These are phyloP conservation scores for Echinochloa phyllopogon DNA, from an alignment of 176 grass and related monocot genomes.

Conservation along the genomic window DNA sequence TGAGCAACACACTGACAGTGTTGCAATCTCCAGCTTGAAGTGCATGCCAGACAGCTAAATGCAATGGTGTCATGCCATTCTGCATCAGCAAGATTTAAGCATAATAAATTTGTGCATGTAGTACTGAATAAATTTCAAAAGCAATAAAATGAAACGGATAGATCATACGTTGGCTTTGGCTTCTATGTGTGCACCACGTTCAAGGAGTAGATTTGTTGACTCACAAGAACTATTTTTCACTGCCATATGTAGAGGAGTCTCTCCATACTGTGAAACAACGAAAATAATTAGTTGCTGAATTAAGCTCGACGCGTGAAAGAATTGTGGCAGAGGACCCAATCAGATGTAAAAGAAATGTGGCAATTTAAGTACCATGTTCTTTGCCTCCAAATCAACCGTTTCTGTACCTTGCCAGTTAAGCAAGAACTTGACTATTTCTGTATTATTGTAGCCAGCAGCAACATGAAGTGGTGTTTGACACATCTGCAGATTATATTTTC, in stretches of 20 bases:
- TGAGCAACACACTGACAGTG: slow-evolving; percentile 69
- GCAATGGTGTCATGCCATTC: slow-evolving; percentile 98
- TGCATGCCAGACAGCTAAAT: slow-evolving; percentile 97
- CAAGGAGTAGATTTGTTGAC: slow-evolving; percentile 79
- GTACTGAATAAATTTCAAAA: neutral
- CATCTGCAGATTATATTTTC: slow-evolving; percentile 63
- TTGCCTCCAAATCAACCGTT: slow-evolving; percentile 75
- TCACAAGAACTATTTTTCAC: slow-evolving; percentile 83
- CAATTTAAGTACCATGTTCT: slow-evolving; percentile 76
- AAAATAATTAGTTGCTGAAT: slow-evolving; percentile 14
- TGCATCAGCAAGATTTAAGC: slow-evolving; percentile 53
- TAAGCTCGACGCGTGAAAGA: slow-evolving; percentile 22
- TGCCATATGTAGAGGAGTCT: slow-evolving; percentile 96
- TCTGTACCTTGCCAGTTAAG: slow-evolving; percentile 70
- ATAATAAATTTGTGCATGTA: slow-evolving; percentile 7
- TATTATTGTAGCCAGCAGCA: slow-evolving; percentile 75
- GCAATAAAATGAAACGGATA: slow-evolving; percentile 22
- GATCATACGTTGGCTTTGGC: slow-evolving; percentile 86
- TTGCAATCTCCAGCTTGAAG: slow-evolving; percentile 67
- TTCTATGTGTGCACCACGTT: slow-evolving; percentile 67
- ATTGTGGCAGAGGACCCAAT: slow-evolving; percentile 11
- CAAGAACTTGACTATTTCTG: slow-evolving; percentile 74
- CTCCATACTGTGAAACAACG: slow-evolving; percentile 77
- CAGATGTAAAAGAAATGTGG: slow-evolving; percentile 35
- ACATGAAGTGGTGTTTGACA: slow-evolving; percentile 93